Evolutionary conservation across 345 rosid genomes (phyloP), one percentile per base, ranked within the genome.

Genomic region (Acer yangbiense): DNA sequence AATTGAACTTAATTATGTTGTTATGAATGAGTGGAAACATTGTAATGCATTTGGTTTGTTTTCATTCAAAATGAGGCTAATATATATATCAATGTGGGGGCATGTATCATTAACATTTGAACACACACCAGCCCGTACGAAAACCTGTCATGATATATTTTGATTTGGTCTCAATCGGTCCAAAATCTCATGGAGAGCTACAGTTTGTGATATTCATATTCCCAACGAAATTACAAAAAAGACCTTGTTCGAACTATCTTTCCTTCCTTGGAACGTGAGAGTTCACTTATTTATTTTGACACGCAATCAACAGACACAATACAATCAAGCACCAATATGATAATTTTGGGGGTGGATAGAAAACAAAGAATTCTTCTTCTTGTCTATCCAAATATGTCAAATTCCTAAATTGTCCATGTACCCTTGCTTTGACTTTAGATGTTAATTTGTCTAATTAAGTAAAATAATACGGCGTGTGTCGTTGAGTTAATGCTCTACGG

Each of bases 351-450:
- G 39, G 39, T 35, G 39, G 46, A 77, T n/a, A 39, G 60, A 64
- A 61, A 76, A 18, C 69, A 4, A 11, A 18, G 57, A 69, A 0
- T 64, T 69, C 27, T 18, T 20, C 27, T 60, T 5, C 27, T 52
- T 80, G 83, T 63, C 71, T 46, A 23, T 23, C 77, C 72, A 77
- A 67, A 74, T 23, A 9, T 27, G 68, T 67, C 80, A 82, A 61
- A 65, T 66, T 58, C 60, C 14, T 2, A 6, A 60, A n/a, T 18
- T 14, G 13, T 12, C 72, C 66, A 7, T 29, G 1, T 7, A 6
- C 10, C 25, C 27, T 55, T 29, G 21, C 17, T 58, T 62, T 58
- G 6, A 68, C 54, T 67, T 7, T 6, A 29, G 16, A 10, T 17
- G 14, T 4, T 61, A 62, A 20, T 17, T 13, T 1, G 1, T 25